Base-by-base conservation (phyloP, 148 eudicot genomes). In the Suaeda aralocaspica region DNA sequence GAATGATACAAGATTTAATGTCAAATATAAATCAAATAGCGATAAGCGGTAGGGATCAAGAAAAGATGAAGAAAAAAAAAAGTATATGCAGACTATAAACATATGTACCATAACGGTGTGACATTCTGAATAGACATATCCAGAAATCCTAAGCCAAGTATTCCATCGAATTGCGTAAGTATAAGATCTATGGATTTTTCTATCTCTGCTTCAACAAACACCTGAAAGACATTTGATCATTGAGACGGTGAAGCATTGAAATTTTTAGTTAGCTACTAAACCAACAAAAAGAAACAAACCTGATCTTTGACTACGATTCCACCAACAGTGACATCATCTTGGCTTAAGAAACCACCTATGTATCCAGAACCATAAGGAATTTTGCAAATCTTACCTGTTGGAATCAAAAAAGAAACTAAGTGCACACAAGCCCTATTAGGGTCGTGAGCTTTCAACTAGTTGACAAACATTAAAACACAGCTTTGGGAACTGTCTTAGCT, bases 81-180 rank as follows among this genome's bases (percentile, higher is more conserved):
- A 62, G 22, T 33, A 66, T 64, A 70, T 3, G 26, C 15, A 55
- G 19, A 55, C 29, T 18, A 10, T 41, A 71, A 74, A 56, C 2
- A 48, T 36, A 39, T 63, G 67, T 85, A 87, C 89, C 93, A 88
- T 56, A 84, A 60, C 64, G 90, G 93, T 6, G 73, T 45, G 30
- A 70, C 77, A 15, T 76, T 49, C 50, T 82, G 84, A 49, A 81
- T 81, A 22, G 93, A 76, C 42, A 76, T 79, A 31, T 82, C 85
- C 73, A 76, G 79, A 70, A 88, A 86, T 68, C 93, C 93, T 76
- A 88, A 84, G 25, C 90, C 90, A 74, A 88, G 70, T 28, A 88
- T 74, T 19, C 93, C 93, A 79, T 88, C 93, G 50, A 84, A 88
- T 33, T 72, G 75, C 58, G 71, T 79, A 34, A 82, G 52, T 67